Evolutionary conservation across 73 alveolate species (phyloP).

Genomic region (Symbiodinium natans): DNA sequence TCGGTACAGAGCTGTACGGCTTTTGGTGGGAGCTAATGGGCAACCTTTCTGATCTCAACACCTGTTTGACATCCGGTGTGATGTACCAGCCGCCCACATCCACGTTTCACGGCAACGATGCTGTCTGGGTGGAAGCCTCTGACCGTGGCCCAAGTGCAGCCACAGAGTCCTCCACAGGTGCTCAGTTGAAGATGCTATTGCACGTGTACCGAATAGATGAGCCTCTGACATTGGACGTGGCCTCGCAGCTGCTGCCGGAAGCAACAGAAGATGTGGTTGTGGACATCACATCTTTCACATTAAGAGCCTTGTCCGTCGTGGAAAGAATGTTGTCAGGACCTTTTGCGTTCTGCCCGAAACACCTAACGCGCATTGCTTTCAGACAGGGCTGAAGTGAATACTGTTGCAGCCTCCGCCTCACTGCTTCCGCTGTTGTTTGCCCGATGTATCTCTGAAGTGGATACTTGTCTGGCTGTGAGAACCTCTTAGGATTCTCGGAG

Average conservation of each 20-base stretch:
- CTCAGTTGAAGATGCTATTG: background rate
- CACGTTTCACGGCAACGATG: background rate
- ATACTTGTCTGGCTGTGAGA: too few species aligned
- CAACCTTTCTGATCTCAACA: background rate
- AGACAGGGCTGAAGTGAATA: too few species aligned
- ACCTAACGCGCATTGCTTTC: too few species aligned
- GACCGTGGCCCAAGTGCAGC: background rate
- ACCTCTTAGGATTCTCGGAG: background rate
- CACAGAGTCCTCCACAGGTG: background rate
- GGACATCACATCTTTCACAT: background rate
- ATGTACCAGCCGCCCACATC: constrained; percentile 9
- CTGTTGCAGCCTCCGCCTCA: too few species aligned
- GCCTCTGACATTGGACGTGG: background rate
- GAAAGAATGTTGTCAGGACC: too few species aligned
- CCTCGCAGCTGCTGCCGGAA: background rate
- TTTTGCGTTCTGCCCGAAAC: too few species aligned
- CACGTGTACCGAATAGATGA: background rate
- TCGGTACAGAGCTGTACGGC: background rate
- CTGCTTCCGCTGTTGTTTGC: too few species aligned
- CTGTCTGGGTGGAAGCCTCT: background rate
- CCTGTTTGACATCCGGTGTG: background rate
- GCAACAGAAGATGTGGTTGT: background rate
- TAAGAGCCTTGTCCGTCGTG: background rate
- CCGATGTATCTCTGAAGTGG: too few species aligned
- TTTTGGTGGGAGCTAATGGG: background rate